Evolutionary conservation across 2,329 filamentous ascomycete species (phyloP).

Genomic region (Phialophora macrospora): DNA sequence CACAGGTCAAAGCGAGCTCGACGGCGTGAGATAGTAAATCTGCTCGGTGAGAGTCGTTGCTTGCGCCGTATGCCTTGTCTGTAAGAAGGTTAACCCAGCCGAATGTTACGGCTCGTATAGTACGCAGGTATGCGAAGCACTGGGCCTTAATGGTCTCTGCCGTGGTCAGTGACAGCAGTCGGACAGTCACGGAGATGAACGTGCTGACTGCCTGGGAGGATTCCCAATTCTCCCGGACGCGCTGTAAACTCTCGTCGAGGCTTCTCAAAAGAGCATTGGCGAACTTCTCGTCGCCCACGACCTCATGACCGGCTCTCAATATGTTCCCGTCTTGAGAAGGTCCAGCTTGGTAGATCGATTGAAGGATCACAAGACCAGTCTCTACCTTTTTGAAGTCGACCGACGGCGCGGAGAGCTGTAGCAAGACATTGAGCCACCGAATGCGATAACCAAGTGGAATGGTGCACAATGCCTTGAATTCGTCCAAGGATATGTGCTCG

Average conservation of each 20-base stretch:
- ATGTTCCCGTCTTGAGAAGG: background rate
- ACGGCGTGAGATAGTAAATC: conserved; percentile 45
- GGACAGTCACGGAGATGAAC: conserved; percentile 49
- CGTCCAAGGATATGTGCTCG: conserved; percentile 53
- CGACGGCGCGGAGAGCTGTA: conserved; percentile 54
- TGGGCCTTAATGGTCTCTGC: conserved; percentile 29
- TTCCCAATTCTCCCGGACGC: conserved; percentile 11
- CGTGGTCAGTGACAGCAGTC: conserved; percentile 51
- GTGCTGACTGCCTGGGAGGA: conserved; percentile 34
- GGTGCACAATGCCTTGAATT: conserved; percentile 60
- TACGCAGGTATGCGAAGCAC: conserved; percentile 14
- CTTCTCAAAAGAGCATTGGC: background rate
- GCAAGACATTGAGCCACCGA: conserved; percentile 63
- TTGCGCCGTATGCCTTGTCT: conserved; percentile 37
- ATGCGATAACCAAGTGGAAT: conserved; percentile 56
- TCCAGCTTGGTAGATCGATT: conserved; percentile 41
- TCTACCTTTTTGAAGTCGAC: conserved; percentile 59
- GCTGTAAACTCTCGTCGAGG: background rate
- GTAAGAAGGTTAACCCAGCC: conserved; percentile 50
- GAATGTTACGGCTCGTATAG: conserved; percentile 41
- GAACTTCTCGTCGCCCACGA: background rate
- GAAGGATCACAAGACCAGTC: conserved; percentile 55
- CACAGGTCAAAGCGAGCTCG: conserved; percentile 52
- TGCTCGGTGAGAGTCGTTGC: conserved; percentile 41
- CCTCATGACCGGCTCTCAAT: background rate